Evolutionary conservation across 2,329 filamentous ascomycete genomes (phyloP).

Genomic region (Mycosphaerelloides madeirae): DNA sequence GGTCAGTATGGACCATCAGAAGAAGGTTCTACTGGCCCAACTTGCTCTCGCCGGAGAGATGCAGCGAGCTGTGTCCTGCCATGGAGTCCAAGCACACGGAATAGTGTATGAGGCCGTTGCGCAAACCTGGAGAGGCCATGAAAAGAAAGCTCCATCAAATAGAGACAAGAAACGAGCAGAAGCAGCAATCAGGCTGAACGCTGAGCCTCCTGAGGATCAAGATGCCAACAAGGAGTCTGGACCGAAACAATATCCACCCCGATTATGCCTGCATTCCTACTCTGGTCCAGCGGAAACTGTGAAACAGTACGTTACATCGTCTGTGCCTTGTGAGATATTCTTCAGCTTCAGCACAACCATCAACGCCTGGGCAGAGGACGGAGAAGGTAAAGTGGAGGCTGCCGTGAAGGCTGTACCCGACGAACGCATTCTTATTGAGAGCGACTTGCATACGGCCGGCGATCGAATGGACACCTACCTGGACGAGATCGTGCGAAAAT

Average conservation of each 20-base stretch:
- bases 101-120: conserved; percentile 61
- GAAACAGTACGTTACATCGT: conserved; percentile 69
- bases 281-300: conserved; percentile 72
- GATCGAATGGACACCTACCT: conserved; percentile 71
- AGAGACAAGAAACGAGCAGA: conserved; percentile 44
- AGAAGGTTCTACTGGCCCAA: conserved; percentile 60
- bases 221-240: conserved; percentile 1
- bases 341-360: conserved; percentile 85
- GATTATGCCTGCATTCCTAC: conserved; percentile 92
- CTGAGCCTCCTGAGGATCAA: conserved; percentile 13
- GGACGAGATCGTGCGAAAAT: conserved; percentile 67
- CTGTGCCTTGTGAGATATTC: conserved; percentile 71
- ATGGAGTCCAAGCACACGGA: conserved; percentile 73
- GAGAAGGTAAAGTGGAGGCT: conserved; percentile 53
- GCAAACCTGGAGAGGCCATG: conserved; percentile 65
- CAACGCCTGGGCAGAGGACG: conserved; percentile 53
- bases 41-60: conserved; percentile 66
- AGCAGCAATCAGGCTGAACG: conserved; percentile 9
- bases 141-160: conserved; percentile 57
- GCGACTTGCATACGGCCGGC: conserved; percentile 81
- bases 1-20: conserved; percentile 66
- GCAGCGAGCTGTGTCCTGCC: conserved; percentile 61
- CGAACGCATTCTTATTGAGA: conserved; percentile 77
- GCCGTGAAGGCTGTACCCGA: conserved; percentile 70
- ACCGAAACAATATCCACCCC: conserved; percentile 68